These are phyloP conservation scores for Lactarius sanguifluus DNA, from an alignment of 768 basidiomycete genomes.

Conservation along the genomic window DNA sequence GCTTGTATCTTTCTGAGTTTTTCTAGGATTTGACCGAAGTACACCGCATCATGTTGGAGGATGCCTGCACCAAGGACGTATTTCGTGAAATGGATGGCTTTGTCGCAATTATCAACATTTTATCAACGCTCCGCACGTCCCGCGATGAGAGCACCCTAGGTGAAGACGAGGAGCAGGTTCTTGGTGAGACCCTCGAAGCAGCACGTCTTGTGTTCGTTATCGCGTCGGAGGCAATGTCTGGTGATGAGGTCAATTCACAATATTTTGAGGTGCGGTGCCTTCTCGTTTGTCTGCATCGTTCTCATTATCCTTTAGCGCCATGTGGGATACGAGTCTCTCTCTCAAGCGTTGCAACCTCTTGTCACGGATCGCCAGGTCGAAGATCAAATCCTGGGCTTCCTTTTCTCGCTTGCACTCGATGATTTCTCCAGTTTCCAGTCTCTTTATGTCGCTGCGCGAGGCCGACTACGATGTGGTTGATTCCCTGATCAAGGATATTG, in stretches of 20 bases:
- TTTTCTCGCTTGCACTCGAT: slow-evolving; percentile 65
- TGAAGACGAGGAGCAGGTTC: slow-evolving; percentile 41
- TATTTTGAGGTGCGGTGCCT: slow-evolving; percentile 62
- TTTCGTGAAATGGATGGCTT: slow-evolving; percentile 86
- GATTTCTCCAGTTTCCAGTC: slow-evolving; percentile 57
- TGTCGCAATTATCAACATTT: slow-evolving; percentile 66
- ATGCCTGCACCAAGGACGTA: slow-evolving; percentile 63
- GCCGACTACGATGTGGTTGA: slow-evolving; percentile 47
- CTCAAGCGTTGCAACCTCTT: slow-evolving; percentile 56
- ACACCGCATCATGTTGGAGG: slow-evolving; percentile 64
- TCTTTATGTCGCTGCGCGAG: slow-evolving; percentile 52
- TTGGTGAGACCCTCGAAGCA: slow-evolving; percentile 48
- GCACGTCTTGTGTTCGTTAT: slow-evolving; percentile 63
- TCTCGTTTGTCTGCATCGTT: background rate
- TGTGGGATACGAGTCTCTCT: slow-evolving; percentile 67
- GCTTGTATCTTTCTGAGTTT: slow-evolving; percentile 7
- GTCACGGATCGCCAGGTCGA: slow-evolving; percentile 47
- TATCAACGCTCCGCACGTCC: slow-evolving; percentile 54
- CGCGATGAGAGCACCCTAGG: slow-evolving; percentile 37
- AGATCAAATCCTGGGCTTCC: slow-evolving; percentile 61
- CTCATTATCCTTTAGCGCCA: slow-evolving; percentile 39
- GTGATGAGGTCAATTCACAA: slow-evolving; percentile 52
- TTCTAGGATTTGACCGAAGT: slow-evolving; percentile 64
- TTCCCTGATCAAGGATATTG: slow-evolving; percentile 42
- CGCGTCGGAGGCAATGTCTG: slow-evolving; percentile 60